Conservation (phyloP, 345 rosid species). For the sweet orange (Citrus sinensis) region DVS_A1.0 CM039166.1:12028001-12028500, state of each 20-base stretch:
- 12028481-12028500: slow-evolving; percentile 89
- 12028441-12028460: slow-evolving; percentile 97
- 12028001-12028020: too few relatives aligned
- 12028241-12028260: slow-evolving; percentile 65
- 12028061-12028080: not conserved
- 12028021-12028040: too few relatives aligned
- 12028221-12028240: slow-evolving; percentile 93
- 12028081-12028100: slow-evolving; percentile 68
- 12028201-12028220: slow-evolving; percentile 71
- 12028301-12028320: slow-evolving; percentile 89
- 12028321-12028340: slow-evolving; percentile 87
- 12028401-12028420: slow-evolving; percentile 98
- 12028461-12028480: slow-evolving; percentile 78
- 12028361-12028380: slow-evolving; percentile 71
- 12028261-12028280: slow-evolving; percentile 85
- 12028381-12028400: slow-evolving; percentile 85
- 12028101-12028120: slow-evolving; percentile 96
- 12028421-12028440: slow-evolving; percentile 83
- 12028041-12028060: not conserved
- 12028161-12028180: slow-evolving; percentile 97
- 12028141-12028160: slow-evolving; percentile 88
- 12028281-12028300: slow-evolving; percentile 96
- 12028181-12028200: slow-evolving; percentile 88
- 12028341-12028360: slow-evolving; percentile 94
- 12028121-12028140: slow-evolving; percentile 91